phyloP scores from a whole-genome alignment of 2,329 filamentous ascomycete genomes.

The Sporothrix brunneoviolacea region DNA sequence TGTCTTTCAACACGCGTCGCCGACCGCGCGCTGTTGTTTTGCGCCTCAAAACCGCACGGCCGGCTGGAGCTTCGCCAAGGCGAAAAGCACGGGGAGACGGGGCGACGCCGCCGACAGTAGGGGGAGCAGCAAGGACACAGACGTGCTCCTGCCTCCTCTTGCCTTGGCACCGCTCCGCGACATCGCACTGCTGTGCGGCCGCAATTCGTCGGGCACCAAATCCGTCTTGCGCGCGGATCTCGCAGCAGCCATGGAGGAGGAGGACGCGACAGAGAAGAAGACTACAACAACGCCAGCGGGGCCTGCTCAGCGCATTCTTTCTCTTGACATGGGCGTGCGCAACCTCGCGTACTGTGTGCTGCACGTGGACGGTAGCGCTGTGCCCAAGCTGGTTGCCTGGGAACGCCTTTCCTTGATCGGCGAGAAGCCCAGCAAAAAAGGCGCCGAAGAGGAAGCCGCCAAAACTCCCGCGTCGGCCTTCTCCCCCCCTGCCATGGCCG shows the following conservation, averaged over 20 bases:
- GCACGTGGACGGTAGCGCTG: conserved; percentile 1
- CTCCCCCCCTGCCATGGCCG: conserved; percentile 29
- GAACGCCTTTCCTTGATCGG: conserved; percentile 21
- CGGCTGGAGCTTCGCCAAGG: no score
- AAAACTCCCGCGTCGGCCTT: conserved; percentile 20
- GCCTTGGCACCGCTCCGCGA: conserved; percentile 36
- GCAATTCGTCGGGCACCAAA: conserved; percentile 47
- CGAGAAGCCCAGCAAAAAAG: background rate
- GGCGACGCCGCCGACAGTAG: no score
- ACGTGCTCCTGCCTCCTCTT: background rate
- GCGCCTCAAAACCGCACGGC: no score
- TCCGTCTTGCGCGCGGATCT: conserved; percentile 35
- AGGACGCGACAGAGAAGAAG: conserved; percentile 22
- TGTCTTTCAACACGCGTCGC: no score
- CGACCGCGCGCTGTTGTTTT: no score
- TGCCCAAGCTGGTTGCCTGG: conserved; percentile 22
- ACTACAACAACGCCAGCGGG: conserved; percentile 4
- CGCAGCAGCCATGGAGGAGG: conserved; percentile 34
- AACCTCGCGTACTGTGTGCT: conserved; percentile 72
- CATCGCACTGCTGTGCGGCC: conserved; percentile 56
- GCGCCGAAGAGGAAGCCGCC: background rate
- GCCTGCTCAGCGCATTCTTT: conserved; percentile 50
- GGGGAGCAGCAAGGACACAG: background rate
- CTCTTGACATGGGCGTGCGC: conserved; percentile 77
- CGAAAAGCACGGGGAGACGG: no score